Base-by-base conservation (phyloP, 129 eudicot species). In the Chrysanthemum seticuspe region DNA sequence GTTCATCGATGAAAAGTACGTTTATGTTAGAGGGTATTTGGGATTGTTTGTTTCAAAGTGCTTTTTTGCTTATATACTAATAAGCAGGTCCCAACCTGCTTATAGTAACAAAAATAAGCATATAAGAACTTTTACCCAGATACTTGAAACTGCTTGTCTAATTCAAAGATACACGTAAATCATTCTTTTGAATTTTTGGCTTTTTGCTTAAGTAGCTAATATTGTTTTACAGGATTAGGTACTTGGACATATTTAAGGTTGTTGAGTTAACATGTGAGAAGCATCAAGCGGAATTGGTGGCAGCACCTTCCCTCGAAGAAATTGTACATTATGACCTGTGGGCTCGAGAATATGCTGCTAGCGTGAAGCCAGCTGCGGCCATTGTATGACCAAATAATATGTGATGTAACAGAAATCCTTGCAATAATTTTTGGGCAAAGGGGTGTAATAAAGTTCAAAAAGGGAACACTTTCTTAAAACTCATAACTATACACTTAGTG, bases 201-300 rank as follows among this genome's bases (percentile, higher is more conserved):
- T 29, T 29, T 29, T 40, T 40, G 47, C 47, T 40, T 40, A 40
- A 1, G 47, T 40, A 40, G 47, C 47, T 40, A 40, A 40, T 40
- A 1, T n/a, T 60, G 72, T 70, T 87, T 34, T 89, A 40, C 47
- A 91, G 97, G 83, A 91, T 91, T 7, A 80, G 96, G 75, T 91
- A 95, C 81, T 84, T 95, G 72, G 99, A 95, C 77, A 95, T 95
- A 63, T 95, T 95, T 69, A 95, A 91, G 80, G 85, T 90, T 49
- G 99, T 95, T 78, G 99, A 95, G 88, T 82, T 90, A 58, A 95
- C 99, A 6, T 88, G 92, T 48, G 88, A 82, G 51, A 95, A 91
- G 81, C 99, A 95, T 77, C 89, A 62, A 80, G 78, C 68, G 0
- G 93, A 90, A 66, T 68, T 91, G 83, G 94, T 94, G 59, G 8